phyloP scores from a whole-genome alignment of 306 rosid species.

The Castanospermum australe region DNA sequence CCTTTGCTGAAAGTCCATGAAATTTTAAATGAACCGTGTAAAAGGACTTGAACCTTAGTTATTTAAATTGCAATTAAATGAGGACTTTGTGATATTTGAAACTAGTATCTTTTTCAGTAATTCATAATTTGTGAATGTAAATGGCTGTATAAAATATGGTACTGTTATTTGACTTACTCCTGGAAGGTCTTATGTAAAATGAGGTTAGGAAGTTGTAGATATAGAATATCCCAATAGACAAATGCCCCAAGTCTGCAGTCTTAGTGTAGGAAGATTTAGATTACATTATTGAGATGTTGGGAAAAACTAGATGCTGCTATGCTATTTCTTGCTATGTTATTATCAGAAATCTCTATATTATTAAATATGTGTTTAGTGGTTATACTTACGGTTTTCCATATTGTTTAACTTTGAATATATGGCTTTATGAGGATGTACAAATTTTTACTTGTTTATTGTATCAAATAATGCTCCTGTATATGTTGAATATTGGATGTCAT shows the following conservation, averaged over 20 bases:
- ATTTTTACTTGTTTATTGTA: neutral
- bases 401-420: neutral
- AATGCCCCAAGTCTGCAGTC: neutral
- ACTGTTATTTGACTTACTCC: neutral
- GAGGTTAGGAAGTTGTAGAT: neutral
- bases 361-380: neutral
- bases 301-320: neutral
- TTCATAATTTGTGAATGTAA: neutral
- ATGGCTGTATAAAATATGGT: neutral
- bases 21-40: neutral
- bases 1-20: neutral
- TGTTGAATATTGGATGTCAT: neutral
- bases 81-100: conserved; percentile 4
- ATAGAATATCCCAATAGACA: neutral
- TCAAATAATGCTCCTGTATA: neutral
- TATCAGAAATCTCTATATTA: neutral
- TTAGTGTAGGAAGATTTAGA: neutral
- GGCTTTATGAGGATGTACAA: neutral
- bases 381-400: neutral
- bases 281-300: neutral
- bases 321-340: neutral
- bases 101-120: neutral
- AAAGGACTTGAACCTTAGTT: neutral
- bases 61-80: neutral
- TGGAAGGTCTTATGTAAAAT: neutral